Conservation (phyloP, 306 rosid species). For the Sicyos edulis region DNA sequence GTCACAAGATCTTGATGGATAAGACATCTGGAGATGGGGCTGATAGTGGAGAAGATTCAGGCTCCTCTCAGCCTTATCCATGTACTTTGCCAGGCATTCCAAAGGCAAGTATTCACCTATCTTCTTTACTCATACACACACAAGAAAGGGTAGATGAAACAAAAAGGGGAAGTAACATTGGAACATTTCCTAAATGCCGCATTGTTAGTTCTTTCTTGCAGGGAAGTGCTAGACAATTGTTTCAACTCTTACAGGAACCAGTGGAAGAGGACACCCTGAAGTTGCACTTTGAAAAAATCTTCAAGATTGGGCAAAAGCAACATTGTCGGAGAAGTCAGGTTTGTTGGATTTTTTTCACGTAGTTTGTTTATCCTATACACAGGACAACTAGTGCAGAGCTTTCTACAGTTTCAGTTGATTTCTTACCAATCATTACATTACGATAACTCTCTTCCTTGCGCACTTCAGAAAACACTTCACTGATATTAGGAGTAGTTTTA, state of each 20-base stretch:
- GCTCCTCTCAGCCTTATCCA: constrained; percentile 96
- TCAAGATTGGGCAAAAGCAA: constrained; percentile 83
- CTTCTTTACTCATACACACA: neutral
- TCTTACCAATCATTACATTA: too few species aligned
- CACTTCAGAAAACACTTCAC: too few species aligned
- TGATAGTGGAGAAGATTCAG: constrained; percentile 98
- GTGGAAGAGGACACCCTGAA: constrained; percentile 92
- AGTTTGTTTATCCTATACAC: constrained; percentile 1
- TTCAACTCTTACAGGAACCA: constrained; percentile 92
- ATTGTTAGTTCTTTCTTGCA: constrained; percentile 33
- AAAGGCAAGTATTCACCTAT: constrained; percentile 54
- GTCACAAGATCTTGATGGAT: constrained; percentile 88
- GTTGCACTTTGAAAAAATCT: constrained; percentile 88
- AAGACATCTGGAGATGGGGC: constrained; percentile 87
- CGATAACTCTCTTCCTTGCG: too few species aligned
- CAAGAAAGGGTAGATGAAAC: neutral
- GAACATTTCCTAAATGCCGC: constrained; percentile 1
- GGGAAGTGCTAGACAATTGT: constrained; percentile 99
- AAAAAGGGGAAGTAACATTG: neutral
- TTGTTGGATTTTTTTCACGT: constrained; percentile 25
- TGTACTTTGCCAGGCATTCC: constrained; percentile 98
- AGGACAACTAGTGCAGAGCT: too few species aligned
- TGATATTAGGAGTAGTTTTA: too few species aligned
- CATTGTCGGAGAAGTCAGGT: constrained; percentile 79
- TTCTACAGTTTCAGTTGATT: too few species aligned